Conservation (phyloP, 768 basidiomycete genomes). For the Amanita exitialis region DNA sequence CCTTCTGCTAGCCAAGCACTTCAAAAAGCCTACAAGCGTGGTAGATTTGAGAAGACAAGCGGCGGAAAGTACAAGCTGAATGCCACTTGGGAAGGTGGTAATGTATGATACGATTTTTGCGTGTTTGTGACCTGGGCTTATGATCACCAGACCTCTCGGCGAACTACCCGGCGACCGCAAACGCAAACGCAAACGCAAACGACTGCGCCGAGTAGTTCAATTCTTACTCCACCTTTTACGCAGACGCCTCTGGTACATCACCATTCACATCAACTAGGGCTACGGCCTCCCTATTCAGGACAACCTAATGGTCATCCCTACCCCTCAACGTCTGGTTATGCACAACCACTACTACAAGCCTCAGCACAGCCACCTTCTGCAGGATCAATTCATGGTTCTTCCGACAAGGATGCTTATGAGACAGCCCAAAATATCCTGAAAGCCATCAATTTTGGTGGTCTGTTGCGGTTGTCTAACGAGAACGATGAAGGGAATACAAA, state of each 20-base stretch:
- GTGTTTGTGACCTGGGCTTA: neutral
- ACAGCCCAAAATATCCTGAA: constrained; percentile 71
- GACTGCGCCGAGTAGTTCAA: constrained; percentile 16
- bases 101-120: constrained; percentile 34
- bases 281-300: constrained; percentile 22
- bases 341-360: constrained; percentile 17
- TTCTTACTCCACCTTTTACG: constrained; percentile 47
- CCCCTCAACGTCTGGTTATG: constrained; percentile 12
- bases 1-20: constrained; percentile 85
- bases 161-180: constrained; percentile 76
- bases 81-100: constrained; percentile 72
- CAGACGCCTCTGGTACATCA: constrained; percentile 39
- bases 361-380: constrained; percentile 9
- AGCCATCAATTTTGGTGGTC: constrained; percentile 61
- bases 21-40: constrained; percentile 78
- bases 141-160: constrained; percentile 51
- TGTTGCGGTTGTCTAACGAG: constrained; percentile 32
- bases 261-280: constrained; percentile 15
- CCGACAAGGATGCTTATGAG: constrained; percentile 51
- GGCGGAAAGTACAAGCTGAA: constrained; percentile 71
- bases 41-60: constrained; percentile 67
- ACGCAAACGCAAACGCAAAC: constrained; percentile 46
- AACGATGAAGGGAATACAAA: neutral
- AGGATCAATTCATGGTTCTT: constrained; percentile 6
- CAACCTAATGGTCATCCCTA: constrained; percentile 33